Base-by-base conservation (phyloP, 2,329 filamentous ascomycete genomes). In the Microsporum ferrugineum region DNA sequence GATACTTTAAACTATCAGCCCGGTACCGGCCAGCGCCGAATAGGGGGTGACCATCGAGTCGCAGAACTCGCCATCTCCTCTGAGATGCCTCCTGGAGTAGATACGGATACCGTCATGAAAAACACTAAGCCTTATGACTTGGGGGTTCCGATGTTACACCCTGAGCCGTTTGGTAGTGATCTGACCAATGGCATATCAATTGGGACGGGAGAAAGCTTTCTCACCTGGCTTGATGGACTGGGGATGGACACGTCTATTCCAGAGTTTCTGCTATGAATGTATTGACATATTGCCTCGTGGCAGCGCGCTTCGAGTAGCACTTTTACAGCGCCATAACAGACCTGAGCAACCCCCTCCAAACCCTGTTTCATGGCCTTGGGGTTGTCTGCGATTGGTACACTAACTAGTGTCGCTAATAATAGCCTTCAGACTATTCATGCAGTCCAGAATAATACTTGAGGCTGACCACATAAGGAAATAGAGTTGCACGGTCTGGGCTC, bases 11-110 rank as follows among this genome's bases (percentile, higher is more conserved):
- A 68, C 41, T 61, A 68, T 38, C 63, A 71, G 57, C 38, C 72
- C 71, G 62, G 76, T 77, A 6, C 66, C 70, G 5, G 34, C 5
- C 53, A 36, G 14, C 56, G 36, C 8, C 56, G 33, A 45, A 45
- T 33, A n/a, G 56, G 38, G 33, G 39, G 10, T n/a, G 6, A 2
- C 12, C 8, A 41, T 7, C 7, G 5, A 36, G 39, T 33, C 39
- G 17, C 56, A 8, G 39, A 29, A 29, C 56, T 41, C 6, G 5
- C 14, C 3, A 23, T 2, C 27, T 6, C 23, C 3, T 36, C 36
- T 17, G 56, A 43, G 14, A 29, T n/a, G 3, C 36, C 14, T 4
- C 14, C 17, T 2, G 14, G 36, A 29, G 49, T 5, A 55, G 39
- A 58, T 17, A 10, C 38, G 2, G 38, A 45, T 29, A 10, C 27